These are phyloP conservation scores for Coemansia reversa DNA, from an alignment of 192 early-diverging fungal genomes.

Conservation along the genomic window DNA sequence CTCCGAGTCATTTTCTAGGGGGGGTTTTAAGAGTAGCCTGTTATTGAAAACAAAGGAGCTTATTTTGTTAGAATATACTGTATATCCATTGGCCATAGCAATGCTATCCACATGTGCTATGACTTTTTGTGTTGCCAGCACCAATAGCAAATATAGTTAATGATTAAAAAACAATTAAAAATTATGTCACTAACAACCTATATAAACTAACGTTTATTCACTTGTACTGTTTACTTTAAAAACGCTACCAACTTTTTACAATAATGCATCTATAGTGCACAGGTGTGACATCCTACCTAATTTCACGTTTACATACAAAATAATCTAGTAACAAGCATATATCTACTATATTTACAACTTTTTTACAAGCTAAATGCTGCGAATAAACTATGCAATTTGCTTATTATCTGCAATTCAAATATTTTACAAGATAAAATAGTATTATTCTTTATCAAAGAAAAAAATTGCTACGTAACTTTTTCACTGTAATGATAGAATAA, in stretches of 20 bases:
- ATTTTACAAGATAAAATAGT: too few relatives aligned
- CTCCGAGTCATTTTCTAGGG: too few relatives aligned
- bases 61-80: too few relatives aligned
- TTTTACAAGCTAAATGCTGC: slow-evolving; percentile 71
- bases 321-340: slow-evolving; percentile 65
- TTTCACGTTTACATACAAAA: slow-evolving; percentile 65
- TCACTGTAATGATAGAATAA: slow-evolving; percentile 50
- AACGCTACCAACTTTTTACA: slow-evolving; percentile 68
- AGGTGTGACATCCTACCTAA: slow-evolving; percentile 72
- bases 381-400: slow-evolving; percentile 69
- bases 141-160: too few relatives aligned
- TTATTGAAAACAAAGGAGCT: too few relatives aligned
- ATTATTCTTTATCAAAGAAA: too few relatives aligned
- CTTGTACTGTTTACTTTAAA: slow-evolving; percentile 76
- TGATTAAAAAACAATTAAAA: too few relatives aligned
- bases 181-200: slow-evolving; percentile 58
- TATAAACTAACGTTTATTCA: slow-evolving; percentile 65
- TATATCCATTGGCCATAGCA: too few relatives aligned
- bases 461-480: too few relatives aligned
- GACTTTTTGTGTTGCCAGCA: too few relatives aligned
- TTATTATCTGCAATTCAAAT: slow-evolving; percentile 61
- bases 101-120: too few relatives aligned
- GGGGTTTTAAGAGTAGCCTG: too few relatives aligned
- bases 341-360: slow-evolving; percentile 84
- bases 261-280: slow-evolving; percentile 66